Base-by-base conservation (phyloP, 2,329 filamentous ascomycete species). In the Colletotrichum filicis region DNA sequence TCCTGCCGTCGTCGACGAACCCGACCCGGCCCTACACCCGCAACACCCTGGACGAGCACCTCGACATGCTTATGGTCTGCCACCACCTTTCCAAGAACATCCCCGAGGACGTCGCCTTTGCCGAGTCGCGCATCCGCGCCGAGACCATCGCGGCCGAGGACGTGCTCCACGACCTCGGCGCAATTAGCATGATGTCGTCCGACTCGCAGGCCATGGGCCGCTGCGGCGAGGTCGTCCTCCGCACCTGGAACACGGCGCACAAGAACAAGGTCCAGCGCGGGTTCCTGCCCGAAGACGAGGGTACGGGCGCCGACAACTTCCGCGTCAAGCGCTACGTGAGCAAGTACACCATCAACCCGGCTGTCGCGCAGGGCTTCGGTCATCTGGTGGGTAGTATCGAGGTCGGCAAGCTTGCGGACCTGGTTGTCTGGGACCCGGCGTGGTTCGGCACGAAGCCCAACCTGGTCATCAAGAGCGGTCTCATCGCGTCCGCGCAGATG, bases 61-160 rank as follows among this genome's bases (percentile, higher is more conserved):
- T 98, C 16, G 96, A 98, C 85, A 98, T 98, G 96, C 86, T 98
- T 59, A 98, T 98, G 96, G 95, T 98, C 49, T 98, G 96, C 86
- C 96, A 98, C 82, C 96, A 98, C 80, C 87, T 98, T 11, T 95
- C 92, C 65, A 94, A 94, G 82, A 92, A 98, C 83, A 98, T 98
- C 73, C 94, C 95, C 71, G 96, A 98, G 84, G 96, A 98, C 80
- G 93, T 98, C 16, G 95, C 95, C 1, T 98, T 98, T 79, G 96
- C 96, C 60, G 96, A 98, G 85, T 95, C 92, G 46, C 94, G 96
- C 52, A 98, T 98, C 83, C 93, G 96, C 71, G 94, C 95, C 76
- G 95, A 98, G 85, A 98, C 96, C 46, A 98, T 98, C 79, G 96
- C 95, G 0, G 96, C 96, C 28, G 96, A 98, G 86, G 96, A 98